Conservation (phyloP, 2,329 filamentous ascomycete genomes). For the Microthyrium microscopicum region DNA sequence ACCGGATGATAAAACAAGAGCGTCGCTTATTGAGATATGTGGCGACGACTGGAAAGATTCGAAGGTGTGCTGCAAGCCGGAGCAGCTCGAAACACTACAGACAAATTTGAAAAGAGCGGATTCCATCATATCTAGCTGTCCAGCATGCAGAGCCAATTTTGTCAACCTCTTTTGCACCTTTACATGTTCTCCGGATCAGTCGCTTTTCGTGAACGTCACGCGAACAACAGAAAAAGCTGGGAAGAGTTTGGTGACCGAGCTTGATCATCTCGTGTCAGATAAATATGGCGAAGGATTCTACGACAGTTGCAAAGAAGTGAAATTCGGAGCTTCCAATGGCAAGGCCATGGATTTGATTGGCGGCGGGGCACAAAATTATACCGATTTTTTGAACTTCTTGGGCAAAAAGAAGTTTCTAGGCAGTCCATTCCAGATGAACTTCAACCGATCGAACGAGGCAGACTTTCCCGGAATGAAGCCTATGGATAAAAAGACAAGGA, state of each 20-base stretch:
- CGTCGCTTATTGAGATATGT: conserved; percentile 70
- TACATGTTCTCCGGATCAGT: conserved; percentile 94
- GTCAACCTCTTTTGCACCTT: conserved; percentile 97
- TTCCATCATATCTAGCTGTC: conserved; percentile 79
- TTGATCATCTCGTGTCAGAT: conserved; percentile 77
- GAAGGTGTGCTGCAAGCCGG: conserved; percentile 67
- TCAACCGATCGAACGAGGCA: conserved; percentile 43
- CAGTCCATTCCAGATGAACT: conserved; percentile 97
- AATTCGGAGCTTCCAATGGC: conserved; percentile 86
- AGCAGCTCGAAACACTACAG: conserved; percentile 68
- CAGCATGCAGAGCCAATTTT: conserved; percentile 96
- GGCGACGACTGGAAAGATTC: conserved; percentile 72
- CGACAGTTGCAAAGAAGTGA: conserved; percentile 96
- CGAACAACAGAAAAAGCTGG: conserved; percentile 43
- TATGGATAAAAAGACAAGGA: conserved; percentile 55
- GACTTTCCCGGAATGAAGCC: conserved; percentile 54
- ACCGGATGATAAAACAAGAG: conserved; percentile 53
- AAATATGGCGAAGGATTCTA: conserved; percentile 80
- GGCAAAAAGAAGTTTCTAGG: conserved; percentile 83
- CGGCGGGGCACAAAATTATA: conserved; percentile 81
- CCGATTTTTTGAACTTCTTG: conserved; percentile 74
- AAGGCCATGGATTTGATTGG: conserved; percentile 94
- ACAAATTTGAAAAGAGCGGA: conserved; percentile 76
- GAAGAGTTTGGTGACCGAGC: conserved; percentile 61
- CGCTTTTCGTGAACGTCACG: conserved; percentile 86